phyloP scores from a whole-genome alignment of 805 yeast species.

The Vanderwaltozyma tropicalis region DNA sequence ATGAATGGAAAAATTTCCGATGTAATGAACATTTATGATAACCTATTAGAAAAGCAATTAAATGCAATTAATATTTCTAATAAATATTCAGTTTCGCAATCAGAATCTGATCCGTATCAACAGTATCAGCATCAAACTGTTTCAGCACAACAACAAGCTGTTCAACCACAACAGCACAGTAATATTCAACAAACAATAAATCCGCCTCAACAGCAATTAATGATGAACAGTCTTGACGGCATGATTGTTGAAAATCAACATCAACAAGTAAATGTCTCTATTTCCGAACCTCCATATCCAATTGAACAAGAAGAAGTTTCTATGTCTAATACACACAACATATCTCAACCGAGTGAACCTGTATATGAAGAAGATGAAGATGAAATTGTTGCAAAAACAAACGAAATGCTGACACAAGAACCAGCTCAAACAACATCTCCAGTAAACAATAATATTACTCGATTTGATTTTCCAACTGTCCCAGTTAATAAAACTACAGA shows the following conservation, averaged over 20 bases:
- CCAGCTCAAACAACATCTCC: background rate
- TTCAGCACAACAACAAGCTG: slow-evolving; percentile 1
- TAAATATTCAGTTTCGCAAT: slow-evolving; percentile 20
- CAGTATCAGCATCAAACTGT: slow-evolving; percentile 7
- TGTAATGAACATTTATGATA: slow-evolving; percentile 66
- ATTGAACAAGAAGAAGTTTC: slow-evolving; percentile 9
- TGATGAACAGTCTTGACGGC: background rate
- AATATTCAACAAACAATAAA: background rate
- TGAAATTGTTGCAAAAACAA: slow-evolving; percentile 1
- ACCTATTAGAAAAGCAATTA: slow-evolving; percentile 50
- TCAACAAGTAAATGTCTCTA: background rate
- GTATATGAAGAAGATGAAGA: background rate
- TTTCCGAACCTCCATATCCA: slow-evolving; percentile 24
- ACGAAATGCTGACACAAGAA: background rate
- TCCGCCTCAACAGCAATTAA: background rate
- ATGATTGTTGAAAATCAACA: background rate
- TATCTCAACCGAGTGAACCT: background rate
- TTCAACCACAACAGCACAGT: slow-evolving; percentile 1
- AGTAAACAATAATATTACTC: slow-evolving; percentile 22
- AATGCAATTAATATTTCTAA: slow-evolving; percentile 30
- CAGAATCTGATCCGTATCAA: slow-evolving; percentile 21
- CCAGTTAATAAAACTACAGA: slow-evolving; percentile 24
- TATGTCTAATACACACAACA: no score
- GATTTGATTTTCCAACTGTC: slow-evolving; percentile 33
- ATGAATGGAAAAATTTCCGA: slow-evolving; percentile 72